Evolutionary conservation across 1,284 basidiomycete genomes (phyloP).

Genomic region (Ganoderma leucocontextum): DNA sequence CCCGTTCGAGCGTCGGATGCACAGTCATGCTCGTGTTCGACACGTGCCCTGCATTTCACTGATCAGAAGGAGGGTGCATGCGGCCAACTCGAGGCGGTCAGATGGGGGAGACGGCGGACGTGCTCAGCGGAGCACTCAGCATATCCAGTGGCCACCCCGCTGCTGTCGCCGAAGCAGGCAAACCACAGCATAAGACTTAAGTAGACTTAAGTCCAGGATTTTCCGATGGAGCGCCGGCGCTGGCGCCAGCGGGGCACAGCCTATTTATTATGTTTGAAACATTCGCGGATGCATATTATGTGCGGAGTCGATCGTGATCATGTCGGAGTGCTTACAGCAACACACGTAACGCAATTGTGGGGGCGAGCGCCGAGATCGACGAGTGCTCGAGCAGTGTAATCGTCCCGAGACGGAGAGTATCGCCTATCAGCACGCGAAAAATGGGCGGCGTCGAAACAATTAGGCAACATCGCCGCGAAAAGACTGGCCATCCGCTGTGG

Average conservation of each 20-base stretch:
- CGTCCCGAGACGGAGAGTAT: not conserved
- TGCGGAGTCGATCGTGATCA: not conserved
- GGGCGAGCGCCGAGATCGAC: conserved; percentile 1
- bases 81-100: conserved; percentile 29
- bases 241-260: conserved; percentile 8
- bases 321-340: not conserved
- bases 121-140: conserved; percentile 18
- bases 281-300: conserved; percentile 17
- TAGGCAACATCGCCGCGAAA: not conserved
- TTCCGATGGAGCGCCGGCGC: not conserved
- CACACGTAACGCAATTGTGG: conserved; percentile 3
- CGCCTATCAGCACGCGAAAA: conserved; percentile 19
- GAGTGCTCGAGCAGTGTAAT: not conserved
- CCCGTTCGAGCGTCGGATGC: not conserved
- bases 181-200: conserved; percentile 13
- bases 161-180: conserved; percentile 7
- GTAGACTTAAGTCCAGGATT: not conserved
- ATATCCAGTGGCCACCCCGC: conserved; percentile 17
- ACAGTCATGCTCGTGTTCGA: conserved; percentile 3
- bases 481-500: conserved; percentile 9
- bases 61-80: conserved; percentile 28
- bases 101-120: not conserved
- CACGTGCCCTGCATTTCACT: conserved; percentile 24
- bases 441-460: conserved; percentile 11
- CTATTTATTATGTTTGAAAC: conserved; percentile 4